Conservation (phyloP, 2,329 filamentous ascomycete species). For the Aspergillus sp. region DNA sequence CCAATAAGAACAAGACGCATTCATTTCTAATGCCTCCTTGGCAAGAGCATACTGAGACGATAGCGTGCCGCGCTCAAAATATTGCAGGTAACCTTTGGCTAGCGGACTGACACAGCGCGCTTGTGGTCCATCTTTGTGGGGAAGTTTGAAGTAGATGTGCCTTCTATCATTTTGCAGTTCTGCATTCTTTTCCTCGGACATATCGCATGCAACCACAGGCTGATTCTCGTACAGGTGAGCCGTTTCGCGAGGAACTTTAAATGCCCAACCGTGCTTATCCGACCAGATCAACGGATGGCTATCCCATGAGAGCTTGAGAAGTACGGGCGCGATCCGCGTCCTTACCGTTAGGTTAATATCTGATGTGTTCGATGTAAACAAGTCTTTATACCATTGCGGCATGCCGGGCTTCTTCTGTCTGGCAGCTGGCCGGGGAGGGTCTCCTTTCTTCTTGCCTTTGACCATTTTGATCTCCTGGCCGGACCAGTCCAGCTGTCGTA, state of each 20-base stretch:
- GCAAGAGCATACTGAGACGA: constrained; percentile 87
- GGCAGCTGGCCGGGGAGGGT: constrained; percentile 72
- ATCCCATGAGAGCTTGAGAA: constrained; percentile 85
- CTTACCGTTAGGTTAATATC: constrained; percentile 77
- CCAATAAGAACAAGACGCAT: constrained; percentile 98
- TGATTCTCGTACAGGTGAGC: constrained; percentile 66
- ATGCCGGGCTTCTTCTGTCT: constrained; percentile 92
- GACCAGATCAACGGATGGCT: constrained; percentile 90
- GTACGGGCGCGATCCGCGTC: constrained; percentile 79
- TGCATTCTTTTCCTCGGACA: constrained; percentile 70
- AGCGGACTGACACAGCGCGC: constrained; percentile 83
- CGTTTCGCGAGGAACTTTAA: constrained; percentile 68
- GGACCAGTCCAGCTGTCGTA: constrained; percentile 92
- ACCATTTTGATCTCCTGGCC: constrained; percentile 88
- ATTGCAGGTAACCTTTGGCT: constrained; percentile 84
- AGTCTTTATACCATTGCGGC: constrained; percentile 93
- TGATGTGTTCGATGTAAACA: constrained; percentile 69
- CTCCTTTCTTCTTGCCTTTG: constrained; percentile 84
- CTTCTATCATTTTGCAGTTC: constrained; percentile 64
- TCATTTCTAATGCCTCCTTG: constrained; percentile 96
- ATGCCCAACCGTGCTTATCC: constrained; percentile 89
- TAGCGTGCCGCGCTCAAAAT: constrained; percentile 86
- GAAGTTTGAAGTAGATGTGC: constrained; percentile 83
- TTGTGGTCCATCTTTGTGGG: constrained; percentile 89
- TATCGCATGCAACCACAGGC: constrained; percentile 72